phyloP scores from a whole-genome alignment of 2,329 filamentous ascomycete species.

The Canariomyces notabilis region DNA sequence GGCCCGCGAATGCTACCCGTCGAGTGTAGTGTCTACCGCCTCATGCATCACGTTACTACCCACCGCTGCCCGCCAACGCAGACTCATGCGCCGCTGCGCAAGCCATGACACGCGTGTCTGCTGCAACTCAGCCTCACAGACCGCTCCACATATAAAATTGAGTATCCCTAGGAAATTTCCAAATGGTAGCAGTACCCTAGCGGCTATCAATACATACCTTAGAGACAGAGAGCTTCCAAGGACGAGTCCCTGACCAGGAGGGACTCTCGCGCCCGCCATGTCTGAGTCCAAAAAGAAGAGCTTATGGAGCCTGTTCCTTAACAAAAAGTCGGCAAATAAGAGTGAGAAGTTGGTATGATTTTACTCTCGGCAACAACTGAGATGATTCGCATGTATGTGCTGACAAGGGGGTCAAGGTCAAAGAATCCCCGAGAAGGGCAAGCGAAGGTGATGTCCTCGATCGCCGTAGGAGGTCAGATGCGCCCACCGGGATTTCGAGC shows the following conservation, averaged over 20 bases:
- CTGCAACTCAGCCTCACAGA: conserved; percentile 15
- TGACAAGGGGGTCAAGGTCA: conserved; percentile 27
- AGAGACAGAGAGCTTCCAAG: not conserved
- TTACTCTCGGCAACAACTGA: conserved; percentile 1
- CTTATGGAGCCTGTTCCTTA: conserved; percentile 48
- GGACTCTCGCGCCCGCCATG: too few species aligned
- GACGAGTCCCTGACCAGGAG: not conserved
- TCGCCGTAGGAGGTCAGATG: conserved; percentile 22
- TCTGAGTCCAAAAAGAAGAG: conserved; percentile 36
- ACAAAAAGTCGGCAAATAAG: conserved; percentile 39
- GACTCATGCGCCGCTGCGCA: conserved; percentile 8
- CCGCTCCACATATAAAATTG: conserved; percentile 8
- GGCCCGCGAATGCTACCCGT: not conserved
- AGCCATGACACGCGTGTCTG: conserved; percentile 12
- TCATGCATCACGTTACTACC: conserved; percentile 3
- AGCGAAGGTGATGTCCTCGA: conserved; percentile 32
- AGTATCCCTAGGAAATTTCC: conserved; percentile 4
- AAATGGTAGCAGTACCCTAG: not conserved
- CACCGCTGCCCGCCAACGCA: not conserved
- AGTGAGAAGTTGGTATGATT: conserved; percentile 33
- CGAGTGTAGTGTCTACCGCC: conserved; percentile 4
- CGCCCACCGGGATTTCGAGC: conserved; percentile 15
- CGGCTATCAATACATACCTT: too few species aligned
- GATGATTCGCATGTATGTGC: conserved; percentile 1
- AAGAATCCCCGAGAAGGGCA: conserved; percentile 28